These are phyloP conservation scores for Syzygium grande DNA, from an alignment of 345 rosid species.

Conservation along the genomic window DNA sequence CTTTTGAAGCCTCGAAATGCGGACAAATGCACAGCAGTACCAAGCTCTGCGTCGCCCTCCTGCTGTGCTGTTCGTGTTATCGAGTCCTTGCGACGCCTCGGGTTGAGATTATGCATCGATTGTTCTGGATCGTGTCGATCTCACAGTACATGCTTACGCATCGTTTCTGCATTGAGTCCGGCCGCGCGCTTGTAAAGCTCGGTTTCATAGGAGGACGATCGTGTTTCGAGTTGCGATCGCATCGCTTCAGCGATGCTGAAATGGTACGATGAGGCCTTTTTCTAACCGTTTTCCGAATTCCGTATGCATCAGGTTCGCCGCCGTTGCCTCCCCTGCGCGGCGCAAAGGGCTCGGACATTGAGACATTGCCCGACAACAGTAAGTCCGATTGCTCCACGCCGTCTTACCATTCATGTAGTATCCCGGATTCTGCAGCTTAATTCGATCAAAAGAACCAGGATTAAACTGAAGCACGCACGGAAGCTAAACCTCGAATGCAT, in stretches of 20 bases:
- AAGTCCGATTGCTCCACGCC: neutral
- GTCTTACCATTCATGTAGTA: neutral
- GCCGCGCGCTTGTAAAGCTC: neutral
- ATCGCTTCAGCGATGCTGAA: neutral
- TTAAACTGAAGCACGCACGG: neutral
- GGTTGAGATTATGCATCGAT: neutral
- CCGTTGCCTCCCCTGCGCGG: constrained; percentile 1
- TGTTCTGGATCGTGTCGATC: neutral
- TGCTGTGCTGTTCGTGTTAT: neutral
- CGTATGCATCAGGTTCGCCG: neutral
- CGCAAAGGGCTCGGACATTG: neutral
- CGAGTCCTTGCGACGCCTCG: neutral
- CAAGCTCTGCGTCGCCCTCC: neutral
- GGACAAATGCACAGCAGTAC: neutral
- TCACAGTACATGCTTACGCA: neutral
- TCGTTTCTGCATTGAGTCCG: neutral
- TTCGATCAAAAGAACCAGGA: neutral
- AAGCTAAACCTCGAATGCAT: neutral
- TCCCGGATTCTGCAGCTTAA: neutral
- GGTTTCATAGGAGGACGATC: neutral
- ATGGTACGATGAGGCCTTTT: neutral
- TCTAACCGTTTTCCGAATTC: neutral
- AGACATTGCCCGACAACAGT: neutral
- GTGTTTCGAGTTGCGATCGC: neutral
- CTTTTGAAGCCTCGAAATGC: neutral